Base-by-base conservation (phyloP, 176 grass and related monocot genomes). In the Bromus sterilis region DNA sequence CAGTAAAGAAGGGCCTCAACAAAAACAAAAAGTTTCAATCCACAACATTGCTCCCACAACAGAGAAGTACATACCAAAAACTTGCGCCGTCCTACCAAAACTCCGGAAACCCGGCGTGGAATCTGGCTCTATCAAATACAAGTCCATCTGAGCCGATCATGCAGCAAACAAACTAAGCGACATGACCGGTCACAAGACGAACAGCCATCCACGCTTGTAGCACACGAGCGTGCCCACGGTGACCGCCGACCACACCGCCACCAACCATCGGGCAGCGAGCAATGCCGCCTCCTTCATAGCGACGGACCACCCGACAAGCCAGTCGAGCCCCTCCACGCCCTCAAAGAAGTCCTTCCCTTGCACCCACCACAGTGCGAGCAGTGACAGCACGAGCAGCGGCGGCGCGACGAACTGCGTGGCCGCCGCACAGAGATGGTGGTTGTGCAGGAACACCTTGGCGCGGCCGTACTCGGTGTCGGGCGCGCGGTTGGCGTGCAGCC, bases 381-480 rank as follows among this genome's bases (percentile, higher is more conserved):
- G 43, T 0, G 94, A 84, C 26, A 99, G 82, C 32, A 87, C 82
- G 7, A 99, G 86, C 59, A 87, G 11, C 0, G 96, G 91, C 0
- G 89, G 91, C 16, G 85, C 89, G 0, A 93, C 71, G 3, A 99
- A 87, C 78, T 99, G 96, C 2, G 87, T 81, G 51, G 93, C 91
- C 29, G 87, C 89, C 0, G 71, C 76, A 56, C 90, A 95, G 79
- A 99, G 84, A 30, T 92, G 88, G 64, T 95, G 96, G 63, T 95
- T 95, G 86, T 95, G 93, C 63, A 99, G 85, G 86, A 95, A 99
- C 81, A 99, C 91, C 82, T 99, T 95, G 28, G 93, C 96, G 29
- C 93, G 89, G 48, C 90, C 96, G 23, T 99, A 99, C 75, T 93
- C 93, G 5, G 90, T 84, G 82, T 99, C 93, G 1, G 93, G 80